phyloP scores from a whole-genome alignment of 768 basidiomycete genomes.

The Leccinum barrowsii region DNA sequence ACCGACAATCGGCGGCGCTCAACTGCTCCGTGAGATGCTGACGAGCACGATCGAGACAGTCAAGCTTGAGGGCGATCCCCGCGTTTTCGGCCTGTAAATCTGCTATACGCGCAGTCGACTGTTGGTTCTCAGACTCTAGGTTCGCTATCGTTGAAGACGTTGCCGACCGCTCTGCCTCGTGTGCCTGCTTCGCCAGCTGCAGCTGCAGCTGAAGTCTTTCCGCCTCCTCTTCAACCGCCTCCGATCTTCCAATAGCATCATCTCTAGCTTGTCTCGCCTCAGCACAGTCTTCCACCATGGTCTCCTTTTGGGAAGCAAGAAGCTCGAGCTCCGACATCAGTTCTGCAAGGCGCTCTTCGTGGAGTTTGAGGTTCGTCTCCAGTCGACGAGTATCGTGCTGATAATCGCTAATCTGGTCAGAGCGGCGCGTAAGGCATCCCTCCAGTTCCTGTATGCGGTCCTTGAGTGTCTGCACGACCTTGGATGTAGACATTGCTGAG shows the following conservation, averaged over 20 bases:
- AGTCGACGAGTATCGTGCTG: conserved; percentile 77
- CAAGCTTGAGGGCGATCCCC: conserved; percentile 12
- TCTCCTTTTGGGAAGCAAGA: conserved; percentile 61
- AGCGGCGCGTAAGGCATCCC: conserved; percentile 56
- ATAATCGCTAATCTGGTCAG: conserved; percentile 72
- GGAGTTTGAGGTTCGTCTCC: conserved; percentile 68
- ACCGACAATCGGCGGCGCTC: conserved; percentile 2
- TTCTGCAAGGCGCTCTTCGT: conserved; percentile 72
- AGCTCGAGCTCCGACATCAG: conserved; percentile 68
- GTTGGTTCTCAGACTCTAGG: conserved; percentile 33
- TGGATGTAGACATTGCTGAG: conserved; percentile 54
- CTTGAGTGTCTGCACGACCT: conserved; percentile 52
- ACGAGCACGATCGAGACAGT: conserved; percentile 8
- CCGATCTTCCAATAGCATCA: conserved; percentile 51
- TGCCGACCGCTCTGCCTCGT: conserved; percentile 34
- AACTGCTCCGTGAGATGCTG: conserved; percentile 11
- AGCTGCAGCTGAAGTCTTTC: conserved; percentile 41
- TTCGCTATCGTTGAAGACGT: conserved; percentile 39
- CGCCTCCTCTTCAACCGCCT: conserved; percentile 59
- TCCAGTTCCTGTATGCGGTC: conserved; percentile 71
- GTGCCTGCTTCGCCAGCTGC: conserved; percentile 18
- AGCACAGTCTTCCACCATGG: conserved; percentile 84
- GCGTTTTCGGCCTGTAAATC: conserved; percentile 17
- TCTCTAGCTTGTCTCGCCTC: conserved; percentile 73
- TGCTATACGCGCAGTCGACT: conserved; percentile 14